Conservation (phyloP, 2,329 filamentous ascomycete genomes). For the Tolypocladium paradoxum region DNA sequence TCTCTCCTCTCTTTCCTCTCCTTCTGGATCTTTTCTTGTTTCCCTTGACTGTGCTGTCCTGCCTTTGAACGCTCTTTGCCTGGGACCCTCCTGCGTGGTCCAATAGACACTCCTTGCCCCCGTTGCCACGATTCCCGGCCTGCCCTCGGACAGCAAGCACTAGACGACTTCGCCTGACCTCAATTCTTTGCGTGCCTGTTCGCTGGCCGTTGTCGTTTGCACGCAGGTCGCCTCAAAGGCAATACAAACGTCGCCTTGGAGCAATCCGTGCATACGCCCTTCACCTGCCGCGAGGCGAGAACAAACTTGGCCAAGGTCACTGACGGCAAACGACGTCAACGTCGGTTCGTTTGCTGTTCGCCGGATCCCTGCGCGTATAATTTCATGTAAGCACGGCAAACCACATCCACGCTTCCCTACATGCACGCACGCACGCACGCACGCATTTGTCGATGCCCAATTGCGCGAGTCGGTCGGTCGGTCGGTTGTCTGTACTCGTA, state of each 20-base stretch:
- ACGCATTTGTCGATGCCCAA: background rate
- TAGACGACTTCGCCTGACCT: background rate
- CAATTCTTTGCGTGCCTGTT: background rate
- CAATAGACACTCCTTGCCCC: constrained; percentile 2
- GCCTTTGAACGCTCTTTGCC: constrained; percentile 1
- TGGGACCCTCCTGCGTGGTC: background rate
- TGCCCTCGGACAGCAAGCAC: background rate
- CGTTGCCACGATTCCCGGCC: background rate
- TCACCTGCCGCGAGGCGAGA: background rate
- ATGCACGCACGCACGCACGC: too few relatives aligned
- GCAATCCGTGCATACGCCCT: background rate
- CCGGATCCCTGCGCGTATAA: background rate
- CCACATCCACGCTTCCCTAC: background rate
- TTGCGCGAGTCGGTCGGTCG: background rate
- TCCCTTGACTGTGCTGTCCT: constrained; percentile 7
- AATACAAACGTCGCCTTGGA: background rate
- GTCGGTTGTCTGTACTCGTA: background rate
- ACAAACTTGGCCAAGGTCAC: background rate
- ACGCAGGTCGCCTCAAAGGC: background rate
- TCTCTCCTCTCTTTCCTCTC: constrained; percentile 9
- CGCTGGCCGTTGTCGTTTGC: background rate
- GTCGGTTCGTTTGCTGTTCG: constrained; percentile 1
- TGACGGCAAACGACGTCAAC: background rate
- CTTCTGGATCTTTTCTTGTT: constrained; percentile 1
- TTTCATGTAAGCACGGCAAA: constrained; percentile 4